A percentile compares a stretch with the other conserved stretches of the same genome.
phyloP scores from a whole-genome alignment of 768 basidiomycete genomes.

The Lactifluus pinguis region DNA sequence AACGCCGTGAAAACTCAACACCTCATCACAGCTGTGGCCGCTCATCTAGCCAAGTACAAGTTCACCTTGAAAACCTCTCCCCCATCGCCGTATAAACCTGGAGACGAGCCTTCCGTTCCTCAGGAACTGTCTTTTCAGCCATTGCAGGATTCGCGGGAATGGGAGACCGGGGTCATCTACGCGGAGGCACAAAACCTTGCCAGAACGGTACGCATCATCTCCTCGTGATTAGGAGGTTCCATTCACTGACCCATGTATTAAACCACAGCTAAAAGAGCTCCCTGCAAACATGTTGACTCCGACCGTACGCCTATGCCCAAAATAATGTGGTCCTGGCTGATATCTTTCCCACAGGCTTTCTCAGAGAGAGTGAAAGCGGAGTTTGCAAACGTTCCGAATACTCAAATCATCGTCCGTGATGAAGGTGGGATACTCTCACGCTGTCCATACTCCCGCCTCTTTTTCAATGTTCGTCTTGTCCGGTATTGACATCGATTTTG shows the following conservation, averaged over 20 bases:
- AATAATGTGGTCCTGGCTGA: conserved; percentile 17
- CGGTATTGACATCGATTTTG: background rate
- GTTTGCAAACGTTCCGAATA: conserved; percentile 56
- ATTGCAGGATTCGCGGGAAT: conserved; percentile 41
- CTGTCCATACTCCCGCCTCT: background rate
- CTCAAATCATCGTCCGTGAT: conserved; percentile 62
- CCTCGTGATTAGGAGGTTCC: background rate
- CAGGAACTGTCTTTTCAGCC: conserved; percentile 44
- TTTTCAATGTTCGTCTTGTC: background rate
- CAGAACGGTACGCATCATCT: conserved; percentile 44
- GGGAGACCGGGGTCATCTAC: conserved; percentile 67
- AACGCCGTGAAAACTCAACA: conserved; percentile 5
- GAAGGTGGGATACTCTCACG: conserved; percentile 40
- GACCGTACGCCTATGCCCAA: conserved; percentile 39
- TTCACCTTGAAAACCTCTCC: conserved; percentile 73
- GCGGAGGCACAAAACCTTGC: conserved; percentile 75
- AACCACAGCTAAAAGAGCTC: conserved; percentile 62
- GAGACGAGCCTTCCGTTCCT: conserved; percentile 40
- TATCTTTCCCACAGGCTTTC: conserved; percentile 40
- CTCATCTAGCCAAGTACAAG: conserved; percentile 64
- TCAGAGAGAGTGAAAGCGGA: conserved; percentile 59
- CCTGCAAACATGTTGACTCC: conserved; percentile 85
- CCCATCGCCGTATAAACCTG: conserved; percentile 57
- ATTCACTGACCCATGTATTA: background rate
- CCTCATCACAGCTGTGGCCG: conserved; percentile 56